These are phyloP conservation scores for Hordeum pubiflorum DNA, from an alignment of 202 grass and related monocot species.

Conservation along the genomic window DNA sequence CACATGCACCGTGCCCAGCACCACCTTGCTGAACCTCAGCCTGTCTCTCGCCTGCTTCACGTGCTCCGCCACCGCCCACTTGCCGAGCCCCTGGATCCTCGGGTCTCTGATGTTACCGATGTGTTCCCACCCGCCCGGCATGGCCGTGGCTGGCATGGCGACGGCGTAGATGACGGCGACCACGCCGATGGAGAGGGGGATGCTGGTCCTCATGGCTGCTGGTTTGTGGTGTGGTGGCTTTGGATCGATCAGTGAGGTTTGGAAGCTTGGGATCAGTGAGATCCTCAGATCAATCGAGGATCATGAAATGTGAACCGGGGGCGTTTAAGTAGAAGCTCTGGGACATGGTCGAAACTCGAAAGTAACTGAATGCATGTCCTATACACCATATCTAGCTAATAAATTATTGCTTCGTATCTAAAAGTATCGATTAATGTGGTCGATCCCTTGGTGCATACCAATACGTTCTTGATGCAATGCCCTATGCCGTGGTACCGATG, in stretches of 20 bases:
- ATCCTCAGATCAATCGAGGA: not conserved
- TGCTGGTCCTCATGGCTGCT: not conserved
- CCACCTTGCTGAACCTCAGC: conserved; percentile 36
- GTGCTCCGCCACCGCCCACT: conserved; percentile 56
- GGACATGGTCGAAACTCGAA: not conserved
- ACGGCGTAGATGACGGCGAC: not conserved
- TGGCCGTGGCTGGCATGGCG: not conserved
- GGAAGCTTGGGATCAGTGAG: not conserved
- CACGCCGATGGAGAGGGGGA: not conserved
- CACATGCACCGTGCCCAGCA: conserved; percentile 20
- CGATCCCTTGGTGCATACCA: not conserved
- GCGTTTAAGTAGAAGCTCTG: not conserved
- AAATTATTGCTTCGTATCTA: not conserved
- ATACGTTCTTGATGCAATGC: too few relatives aligned
- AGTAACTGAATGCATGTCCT: not conserved
- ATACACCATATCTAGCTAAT: too few relatives aligned
- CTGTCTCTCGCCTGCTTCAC: not conserved
- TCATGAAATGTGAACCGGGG: not conserved
- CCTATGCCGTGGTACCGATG: too few relatives aligned
- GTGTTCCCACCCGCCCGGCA: not conserved
- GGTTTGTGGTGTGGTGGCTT: not conserved
- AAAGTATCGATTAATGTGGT: not conserved
- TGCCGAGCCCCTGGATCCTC: conserved; percentile 39
- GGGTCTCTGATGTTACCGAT: conserved; percentile 27
- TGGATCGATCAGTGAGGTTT: not conserved